phyloP scores from a whole-genome alignment of 495 filamentous ascomycete species.

The Achaetomiella virescens region DNA sequence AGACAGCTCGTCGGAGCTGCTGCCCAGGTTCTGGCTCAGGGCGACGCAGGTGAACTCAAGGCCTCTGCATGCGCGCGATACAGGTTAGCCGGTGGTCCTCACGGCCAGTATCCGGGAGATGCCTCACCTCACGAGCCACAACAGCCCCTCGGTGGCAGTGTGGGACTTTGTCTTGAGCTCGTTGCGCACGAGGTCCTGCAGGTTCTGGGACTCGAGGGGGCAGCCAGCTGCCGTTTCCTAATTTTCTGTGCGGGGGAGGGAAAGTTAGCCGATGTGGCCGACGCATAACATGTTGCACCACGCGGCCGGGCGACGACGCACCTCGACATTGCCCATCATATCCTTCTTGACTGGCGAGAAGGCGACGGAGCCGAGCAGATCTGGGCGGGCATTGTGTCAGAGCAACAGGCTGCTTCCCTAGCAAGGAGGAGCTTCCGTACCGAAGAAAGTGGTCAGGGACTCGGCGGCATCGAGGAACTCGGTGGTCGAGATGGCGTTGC shows the following conservation, averaged over 20 bases:
- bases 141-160: conserved; percentile 75
- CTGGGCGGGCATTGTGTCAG: conserved; percentile 36
- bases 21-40: conserved; percentile 67
- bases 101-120: neutral
- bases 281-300: neutral
- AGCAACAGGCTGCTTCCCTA: neutral
- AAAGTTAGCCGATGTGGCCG: conserved; percentile 5
- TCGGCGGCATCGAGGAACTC: conserved; percentile 92
- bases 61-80: conserved; percentile 49
- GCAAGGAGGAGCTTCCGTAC: conserved; percentile 41
- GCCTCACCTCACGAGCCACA: conserved; percentile 83
- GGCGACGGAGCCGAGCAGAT: conserved; percentile 72
- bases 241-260: conserved; percentile 64
- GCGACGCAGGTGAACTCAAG: conserved; percentile 87
- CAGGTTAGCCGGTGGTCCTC: neutral
- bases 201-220: conserved; percentile 65
- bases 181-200: conserved; percentile 77
- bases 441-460: conserved; percentile 77
- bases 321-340: conserved; percentile 87
- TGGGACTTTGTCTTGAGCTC: conserved; percentile 85
- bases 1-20: conserved; percentile 65
- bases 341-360: conserved; percentile 87
- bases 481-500: conserved; percentile 70
- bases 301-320: conserved; percentile 33
- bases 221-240: conserved; percentile 69